A percentile compares a stretch with the other conserved stretches of the same genome.
These are phyloP conservation scores for Naganishia sp. DNA, from an alignment of 1,284 basidiomycete species.

Conservation along the genomic window DNA sequence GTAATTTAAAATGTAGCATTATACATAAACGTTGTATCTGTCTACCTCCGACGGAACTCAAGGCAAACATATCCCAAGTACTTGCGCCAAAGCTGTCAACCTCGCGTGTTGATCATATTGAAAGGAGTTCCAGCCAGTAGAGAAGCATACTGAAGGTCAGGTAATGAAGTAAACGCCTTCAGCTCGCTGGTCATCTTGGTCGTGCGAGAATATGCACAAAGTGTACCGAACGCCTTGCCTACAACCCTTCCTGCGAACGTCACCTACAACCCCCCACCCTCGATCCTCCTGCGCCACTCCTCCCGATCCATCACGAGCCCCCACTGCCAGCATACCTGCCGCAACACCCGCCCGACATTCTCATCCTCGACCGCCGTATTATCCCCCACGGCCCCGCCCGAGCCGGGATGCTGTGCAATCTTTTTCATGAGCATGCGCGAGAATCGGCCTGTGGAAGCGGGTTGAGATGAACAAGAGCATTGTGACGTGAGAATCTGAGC, in stretches of 20 bases:
- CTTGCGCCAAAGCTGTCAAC: no score
- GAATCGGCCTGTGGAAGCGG: slow-evolving; percentile 54
- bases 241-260: neutral
- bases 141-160: no score
- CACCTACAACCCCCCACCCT: slow-evolving; percentile 13
- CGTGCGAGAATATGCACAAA: neutral
- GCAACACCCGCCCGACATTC: slow-evolving; percentile 44
- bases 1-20: no score
- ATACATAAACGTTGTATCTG: no score
- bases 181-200: neutral
- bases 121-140: no score
- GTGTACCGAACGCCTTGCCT: neutral
- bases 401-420: slow-evolving; percentile 41
- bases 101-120: no score
- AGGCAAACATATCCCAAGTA: no score
- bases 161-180: no score
- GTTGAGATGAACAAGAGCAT: no score
- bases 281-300: slow-evolving; percentile 39
- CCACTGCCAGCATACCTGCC: slow-evolving; percentile 52
- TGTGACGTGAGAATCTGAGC: no score
- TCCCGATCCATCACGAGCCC: slow-evolving; percentile 43
- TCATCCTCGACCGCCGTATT: slow-evolving; percentile 39
- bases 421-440: slow-evolving; percentile 54
- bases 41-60: no score
- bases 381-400: slow-evolving; percentile 41